Percentiles rank a stretch among this genome's conserved stretches.
These are phyloP conservation scores for Arxiozyma bovina DNA, from an alignment of 1,139 yeast genomes.

Conservation along the genomic window DNA sequence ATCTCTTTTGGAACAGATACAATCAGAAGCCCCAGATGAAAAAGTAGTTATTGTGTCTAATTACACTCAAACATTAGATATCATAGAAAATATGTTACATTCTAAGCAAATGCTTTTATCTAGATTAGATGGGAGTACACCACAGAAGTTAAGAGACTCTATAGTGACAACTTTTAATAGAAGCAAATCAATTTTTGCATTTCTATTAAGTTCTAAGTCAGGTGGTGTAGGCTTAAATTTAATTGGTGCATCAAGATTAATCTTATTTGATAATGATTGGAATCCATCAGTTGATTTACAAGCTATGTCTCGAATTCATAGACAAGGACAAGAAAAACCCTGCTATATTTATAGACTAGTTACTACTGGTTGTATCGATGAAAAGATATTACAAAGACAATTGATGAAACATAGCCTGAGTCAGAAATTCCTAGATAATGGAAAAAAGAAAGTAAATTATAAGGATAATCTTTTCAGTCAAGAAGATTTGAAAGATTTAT, in stretches of 20 bases:
- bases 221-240: conserved; percentile 93
- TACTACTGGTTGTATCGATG: conserved; percentile 87
- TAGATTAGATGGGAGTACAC: conserved; percentile 81
- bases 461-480: conserved; percentile 48
- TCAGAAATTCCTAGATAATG: conserved; percentile 48
- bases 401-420: conserved; percentile 75
- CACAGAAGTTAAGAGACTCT: conserved; percentile 51
- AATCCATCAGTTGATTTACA: conserved; percentile 89
- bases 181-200: conserved; percentile 45
- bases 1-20: conserved; percentile 44
- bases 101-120: conserved; percentile 44
- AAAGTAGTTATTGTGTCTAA: conserved; percentile 84
- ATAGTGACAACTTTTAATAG: conserved; percentile 66
- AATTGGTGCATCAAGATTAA: conserved; percentile 79
- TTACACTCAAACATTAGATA: conserved; percentile 78
- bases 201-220: conserved; percentile 77
- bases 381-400: conserved; percentile 91
- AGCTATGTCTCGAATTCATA: conserved; percentile 90
- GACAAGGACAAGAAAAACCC: conserved; percentile 82
- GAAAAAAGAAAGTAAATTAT: conserved; percentile 30
- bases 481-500: conserved; percentile 66
- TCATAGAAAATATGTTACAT: conserved; percentile 51
- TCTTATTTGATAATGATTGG: conserved; percentile 87
- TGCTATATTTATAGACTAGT: conserved; percentile 77
- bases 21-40: conserved; percentile 39